Conservation (phyloP, 2,329 filamentous ascomycete species). For the Talaromyces sp. region DNA sequence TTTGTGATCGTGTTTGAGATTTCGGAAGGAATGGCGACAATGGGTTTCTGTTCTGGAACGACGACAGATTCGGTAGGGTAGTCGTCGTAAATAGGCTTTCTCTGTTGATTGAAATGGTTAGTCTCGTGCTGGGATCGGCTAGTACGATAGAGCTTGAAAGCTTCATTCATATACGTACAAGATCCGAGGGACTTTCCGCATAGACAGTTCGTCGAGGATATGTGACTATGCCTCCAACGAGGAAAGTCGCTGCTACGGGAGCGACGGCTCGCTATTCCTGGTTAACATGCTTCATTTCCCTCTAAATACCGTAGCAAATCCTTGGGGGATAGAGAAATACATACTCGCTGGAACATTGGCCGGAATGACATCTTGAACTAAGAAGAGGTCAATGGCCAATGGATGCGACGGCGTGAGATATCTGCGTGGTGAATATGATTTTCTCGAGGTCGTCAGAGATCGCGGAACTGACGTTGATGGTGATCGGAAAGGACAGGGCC, state of each 20-base stretch:
- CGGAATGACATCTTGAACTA: slow-evolving; percentile 38
- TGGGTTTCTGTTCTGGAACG: slow-evolving; percentile 25
- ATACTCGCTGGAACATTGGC: slow-evolving; percentile 41
- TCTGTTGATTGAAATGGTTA: slow-evolving; percentile 25
- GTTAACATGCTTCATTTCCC: slow-evolving; percentile 25
- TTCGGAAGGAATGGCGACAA: slow-evolving; percentile 18
- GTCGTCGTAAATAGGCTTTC: slow-evolving; percentile 46
- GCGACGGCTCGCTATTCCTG: slow-evolving; percentile 37
- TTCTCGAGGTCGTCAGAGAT: slow-evolving; percentile 21
- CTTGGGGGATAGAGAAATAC: slow-evolving; percentile 18
- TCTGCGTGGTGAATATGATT: slow-evolving; percentile 26
- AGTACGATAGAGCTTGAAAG: neutral
- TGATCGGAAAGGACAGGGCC: slow-evolving; percentile 21
- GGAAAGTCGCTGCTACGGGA: slow-evolving; percentile 39
- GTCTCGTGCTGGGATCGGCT: neutral
- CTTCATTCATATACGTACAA: slow-evolving; percentile 26
- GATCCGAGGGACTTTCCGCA: slow-evolving; percentile 41
- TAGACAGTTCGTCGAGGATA: slow-evolving; percentile 39
- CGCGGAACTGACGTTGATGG: slow-evolving; percentile 18
- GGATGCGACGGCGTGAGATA: slow-evolving; percentile 22
- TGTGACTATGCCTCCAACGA: slow-evolving; percentile 39
- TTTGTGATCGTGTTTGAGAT: slow-evolving; percentile 23
- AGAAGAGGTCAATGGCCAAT: slow-evolving; percentile 26
- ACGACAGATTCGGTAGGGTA: slow-evolving; percentile 30
- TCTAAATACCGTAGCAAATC: slow-evolving; percentile 4